Evolutionary conservation across 179 eudicot genomes (phyloP), one percentile per base, ranked within the genome.

Genomic region (Corrigiola litoralis): DNA sequence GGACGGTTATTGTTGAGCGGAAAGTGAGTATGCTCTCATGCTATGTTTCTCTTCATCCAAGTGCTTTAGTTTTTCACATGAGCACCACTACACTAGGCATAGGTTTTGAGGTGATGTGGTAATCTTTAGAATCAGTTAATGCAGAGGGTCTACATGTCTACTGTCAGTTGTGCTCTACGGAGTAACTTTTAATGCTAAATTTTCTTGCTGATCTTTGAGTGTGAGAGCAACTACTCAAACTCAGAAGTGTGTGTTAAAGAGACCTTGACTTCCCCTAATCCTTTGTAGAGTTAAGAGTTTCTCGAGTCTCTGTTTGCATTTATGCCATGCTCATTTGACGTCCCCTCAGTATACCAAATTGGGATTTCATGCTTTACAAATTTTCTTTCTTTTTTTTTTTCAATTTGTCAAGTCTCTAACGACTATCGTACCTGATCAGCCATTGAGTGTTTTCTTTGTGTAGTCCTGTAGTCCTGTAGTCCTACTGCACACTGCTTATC

Each of bases 1-100:
- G 98, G 98, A 27, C 85, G 98, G 24, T 72, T 92, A 70, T 75
- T 92, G 61, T 68, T 92, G 72, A 90, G 86, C n/a, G 97, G 95
- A 52, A 91, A 91, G 98, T 90, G 62, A 80, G 92, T 80, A 49
- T 18, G 9, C 41, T 56, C 41, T 64, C 36, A 20, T 70, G 63
- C 52, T 51, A 10, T 18, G 8, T 49, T 40, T 37, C 25, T 4
- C 31, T 16, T 10, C 18, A 2, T 27, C 41, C 37, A 28, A 36
- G 18, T 9, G 21, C 41, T n/a, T 29, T 67, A 27, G 6, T 46
- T 14, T 17, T 2, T 41, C 20, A 28, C 53, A 61, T 59, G n/a
- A 23, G 29, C 17, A 21, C 25, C 20, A 31, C 23, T 61, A 32
- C 36, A 17, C 27, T 11, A 27, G 18, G 59, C 40, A 10, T 38